phyloP scores from a whole-genome alignment of 306 rosid genomes.

The Mimosa pudica region DNA sequence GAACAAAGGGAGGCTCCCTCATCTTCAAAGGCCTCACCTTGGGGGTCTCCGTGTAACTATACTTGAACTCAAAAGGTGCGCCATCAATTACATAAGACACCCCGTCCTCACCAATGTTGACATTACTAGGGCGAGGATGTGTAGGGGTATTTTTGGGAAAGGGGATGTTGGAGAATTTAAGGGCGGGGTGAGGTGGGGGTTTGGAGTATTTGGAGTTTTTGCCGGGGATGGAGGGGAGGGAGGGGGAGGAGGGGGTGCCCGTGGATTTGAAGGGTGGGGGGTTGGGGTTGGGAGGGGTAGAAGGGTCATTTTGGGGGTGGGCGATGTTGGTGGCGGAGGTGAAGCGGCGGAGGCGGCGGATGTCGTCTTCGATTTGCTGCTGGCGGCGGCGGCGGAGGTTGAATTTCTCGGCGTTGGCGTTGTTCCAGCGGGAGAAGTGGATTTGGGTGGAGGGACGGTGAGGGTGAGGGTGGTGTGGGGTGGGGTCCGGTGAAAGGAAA shows the following conservation, averaged over 20 bases:
- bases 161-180: constrained; percentile 33
- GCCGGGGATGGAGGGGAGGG: constrained; percentile 71
- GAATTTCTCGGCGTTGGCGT: constrained; percentile 74
- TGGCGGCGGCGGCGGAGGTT: constrained; percentile 59
- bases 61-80: constrained; percentile 93
- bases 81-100: constrained; percentile 48
- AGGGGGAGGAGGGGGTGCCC: constrained; percentile 74
- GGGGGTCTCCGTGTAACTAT: constrained; percentile 94
- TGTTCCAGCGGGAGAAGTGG: constrained; percentile 68
- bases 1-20: constrained; percentile 65
- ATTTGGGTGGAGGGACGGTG: constrained; percentile 44
- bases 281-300: too few relatives aligned
- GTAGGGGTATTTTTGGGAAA: constrained; percentile 43
- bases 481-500: constrained; percentile 49
- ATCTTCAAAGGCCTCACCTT: constrained; percentile 71
- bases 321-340: constrained; percentile 7
- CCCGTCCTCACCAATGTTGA: constrained; percentile 65
- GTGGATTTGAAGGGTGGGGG: constrained; percentile 37
- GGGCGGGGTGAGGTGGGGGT: constrained; percentile 61
- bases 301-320: too few relatives aligned
- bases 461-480: constrained; percentile 8
- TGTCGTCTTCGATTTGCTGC: constrained; percentile 70
- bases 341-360: constrained; percentile 67
- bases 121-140: constrained; percentile 34
- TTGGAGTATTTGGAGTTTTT: constrained; percentile 64